phyloP scores from a whole-genome alignment of 768 basidiomycete species.

The Tephrocybe rancida region DNA sequence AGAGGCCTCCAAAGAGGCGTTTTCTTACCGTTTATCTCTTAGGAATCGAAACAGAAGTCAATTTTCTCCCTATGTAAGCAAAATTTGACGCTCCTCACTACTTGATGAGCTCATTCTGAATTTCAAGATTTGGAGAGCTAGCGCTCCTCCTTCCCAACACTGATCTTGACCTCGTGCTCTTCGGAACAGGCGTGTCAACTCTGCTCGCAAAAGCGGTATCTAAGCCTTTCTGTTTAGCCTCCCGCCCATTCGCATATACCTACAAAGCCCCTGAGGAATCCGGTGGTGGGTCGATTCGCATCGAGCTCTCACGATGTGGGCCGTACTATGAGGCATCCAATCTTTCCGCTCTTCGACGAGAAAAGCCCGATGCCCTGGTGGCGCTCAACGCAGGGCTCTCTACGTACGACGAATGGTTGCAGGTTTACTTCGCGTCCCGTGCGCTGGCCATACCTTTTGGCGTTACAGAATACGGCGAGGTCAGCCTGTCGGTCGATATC shows the following conservation, averaged over 20 bases:
- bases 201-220: conserved; percentile 32
- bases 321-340: conserved; percentile 16
- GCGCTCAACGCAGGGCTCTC: conserved; percentile 41
- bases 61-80: conserved; percentile 41
- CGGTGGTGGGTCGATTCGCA: conserved; percentile 39
- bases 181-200: conserved; percentile 33
- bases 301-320: conserved; percentile 29
- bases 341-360: conserved; percentile 1
- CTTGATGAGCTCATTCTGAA: too few species aligned
- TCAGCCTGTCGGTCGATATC: conserved; percentile 7
- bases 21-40: conserved; percentile 36
- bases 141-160: conserved; percentile 46
- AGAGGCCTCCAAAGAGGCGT: conserved; percentile 25
- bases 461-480: conserved; percentile 21
- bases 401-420: conserved; percentile 36
- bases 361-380: conserved; percentile 42
- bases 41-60: conserved; percentile 41
- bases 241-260: conserved; percentile 25
- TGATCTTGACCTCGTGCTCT: conserved; percentile 44
- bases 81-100: not conserved
- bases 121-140: conserved; percentile 43
- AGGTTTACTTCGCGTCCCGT: conserved; percentile 29
- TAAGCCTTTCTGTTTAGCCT: conserved; percentile 27
- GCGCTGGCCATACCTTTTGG: conserved; percentile 28
- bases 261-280: conserved; percentile 38